A percentile compares a stretch with the other conserved stretches of the same genome.
Conservation (phyloP, 2,329 filamentous ascomycete genomes). For the Coleophoma eucalyptorum region DNA sequence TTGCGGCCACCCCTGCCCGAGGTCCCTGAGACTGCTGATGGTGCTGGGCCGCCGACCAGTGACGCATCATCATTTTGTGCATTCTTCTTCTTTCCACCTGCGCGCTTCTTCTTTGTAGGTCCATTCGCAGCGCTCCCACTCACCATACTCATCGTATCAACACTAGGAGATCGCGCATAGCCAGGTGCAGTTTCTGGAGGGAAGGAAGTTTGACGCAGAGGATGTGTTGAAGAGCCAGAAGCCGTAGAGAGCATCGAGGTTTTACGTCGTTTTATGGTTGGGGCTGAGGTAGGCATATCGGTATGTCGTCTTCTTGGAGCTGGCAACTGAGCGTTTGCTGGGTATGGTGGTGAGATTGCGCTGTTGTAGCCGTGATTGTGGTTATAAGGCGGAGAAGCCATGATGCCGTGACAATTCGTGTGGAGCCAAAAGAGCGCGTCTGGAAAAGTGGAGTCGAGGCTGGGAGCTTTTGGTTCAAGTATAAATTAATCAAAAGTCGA, state of each 20-base stretch:
- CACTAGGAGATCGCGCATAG: constrained; percentile 62
- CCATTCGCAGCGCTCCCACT: constrained; percentile 57
- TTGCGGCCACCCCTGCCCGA: constrained; percentile 35
- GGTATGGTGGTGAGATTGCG: constrained; percentile 49
- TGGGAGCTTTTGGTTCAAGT: too few relatives aligned
- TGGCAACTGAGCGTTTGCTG: constrained; percentile 45
- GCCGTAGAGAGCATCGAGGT: constrained; percentile 57
- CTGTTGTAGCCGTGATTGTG: constrained; percentile 17
- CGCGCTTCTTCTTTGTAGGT: constrained; percentile 54
- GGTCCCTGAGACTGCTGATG: constrained; percentile 38
- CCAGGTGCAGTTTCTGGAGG: constrained; percentile 56
- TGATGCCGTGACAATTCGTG: constrained; percentile 5
- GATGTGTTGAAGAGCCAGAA: constrained; percentile 53
- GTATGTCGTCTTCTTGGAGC: constrained; percentile 63
- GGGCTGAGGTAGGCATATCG: constrained; percentile 44
- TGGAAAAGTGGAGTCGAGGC: too few relatives aligned
- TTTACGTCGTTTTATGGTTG: constrained; percentile 64
- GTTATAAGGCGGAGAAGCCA: constrained; percentile 25
- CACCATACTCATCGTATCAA: constrained; percentile 56
- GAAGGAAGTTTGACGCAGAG: constrained; percentile 78
- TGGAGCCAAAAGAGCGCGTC: too few relatives aligned
- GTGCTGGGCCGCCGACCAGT: constrained; percentile 36
- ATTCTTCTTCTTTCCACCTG: constrained; percentile 29
- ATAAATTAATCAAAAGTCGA: too few relatives aligned
- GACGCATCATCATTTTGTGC: constrained; percentile 55